Conservation (phyloP, 306 rosid species). For the Vicia sativa region DNA sequence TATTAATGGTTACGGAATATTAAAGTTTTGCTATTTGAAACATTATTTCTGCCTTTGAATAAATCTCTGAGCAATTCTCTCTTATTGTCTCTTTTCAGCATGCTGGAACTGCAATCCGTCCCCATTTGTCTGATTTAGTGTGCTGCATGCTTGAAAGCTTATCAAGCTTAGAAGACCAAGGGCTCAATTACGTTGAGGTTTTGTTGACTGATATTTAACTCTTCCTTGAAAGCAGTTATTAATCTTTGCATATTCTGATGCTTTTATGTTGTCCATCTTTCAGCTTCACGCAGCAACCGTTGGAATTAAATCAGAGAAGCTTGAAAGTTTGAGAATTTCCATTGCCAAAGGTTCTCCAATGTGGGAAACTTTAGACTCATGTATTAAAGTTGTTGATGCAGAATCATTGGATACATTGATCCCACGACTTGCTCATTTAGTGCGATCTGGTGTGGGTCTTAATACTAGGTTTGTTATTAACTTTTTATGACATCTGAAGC, state of each 20-base stretch:
- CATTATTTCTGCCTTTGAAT: slow-evolving; percentile 21
- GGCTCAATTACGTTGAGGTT: slow-evolving; percentile 94
- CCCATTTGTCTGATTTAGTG: slow-evolving; percentile 86
- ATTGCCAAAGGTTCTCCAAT: slow-evolving; percentile 97
- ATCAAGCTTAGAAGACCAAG: slow-evolving; percentile 95
- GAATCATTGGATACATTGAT: slow-evolving; percentile 71
- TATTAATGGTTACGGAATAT: slow-evolving; percentile 15
- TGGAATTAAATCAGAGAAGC: slow-evolving; percentile 88
- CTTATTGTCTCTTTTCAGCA: slow-evolving; percentile 64
- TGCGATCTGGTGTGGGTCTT: slow-evolving; percentile 95
- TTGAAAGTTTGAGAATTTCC: slow-evolving; percentile 88
- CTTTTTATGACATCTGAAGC: slow-evolving; percentile 3
- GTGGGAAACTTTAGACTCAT: slow-evolving; percentile 97
- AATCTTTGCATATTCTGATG: slow-evolving; percentile 23
- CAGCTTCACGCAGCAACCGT: slow-evolving; percentile 91
- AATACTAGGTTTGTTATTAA: slow-evolving; percentile 72
- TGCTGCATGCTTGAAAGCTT: slow-evolving; percentile 99
- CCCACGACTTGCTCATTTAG: slow-evolving; percentile 88
- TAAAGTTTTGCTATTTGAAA: slow-evolving; percentile 13
- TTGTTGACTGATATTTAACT: slow-evolving; percentile 40
- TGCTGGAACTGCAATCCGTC: slow-evolving; percentile 87
- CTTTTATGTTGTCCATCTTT: slow-evolving; percentile 37
- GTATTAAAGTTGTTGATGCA: slow-evolving; percentile 85
- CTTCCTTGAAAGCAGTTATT: slow-evolving; percentile 21
- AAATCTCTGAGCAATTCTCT: slow-evolving; percentile 24